phyloP scores from a whole-genome alignment of 164 flowering plant genomes.

The Paratinospora sagittata region DNA sequence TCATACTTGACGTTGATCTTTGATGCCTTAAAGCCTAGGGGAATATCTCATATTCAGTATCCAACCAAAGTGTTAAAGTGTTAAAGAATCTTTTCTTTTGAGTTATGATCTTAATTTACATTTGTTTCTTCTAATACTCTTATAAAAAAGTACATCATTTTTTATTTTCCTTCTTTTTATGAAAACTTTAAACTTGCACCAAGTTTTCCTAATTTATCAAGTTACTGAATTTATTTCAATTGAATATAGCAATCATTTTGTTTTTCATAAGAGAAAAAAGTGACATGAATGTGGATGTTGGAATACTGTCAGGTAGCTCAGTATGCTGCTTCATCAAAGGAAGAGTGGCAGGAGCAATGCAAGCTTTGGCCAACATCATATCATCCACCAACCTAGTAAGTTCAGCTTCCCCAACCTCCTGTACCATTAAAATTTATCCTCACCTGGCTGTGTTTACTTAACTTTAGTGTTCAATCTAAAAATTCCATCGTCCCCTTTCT shows the following conservation, averaged over 20 bases:
- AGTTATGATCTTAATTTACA: not conserved
- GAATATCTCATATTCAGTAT: not conserved
- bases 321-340: conserved; percentile 73
- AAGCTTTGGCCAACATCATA: conserved; percentile 91
- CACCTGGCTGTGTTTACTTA: too few species aligned
- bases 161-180: not conserved
- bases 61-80: not conserved
- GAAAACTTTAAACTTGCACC: not conserved
- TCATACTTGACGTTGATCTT: not conserved
- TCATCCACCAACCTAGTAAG: conserved; percentile 91
- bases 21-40: too few species aligned
- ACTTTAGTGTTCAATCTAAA: too few species aligned
- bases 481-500: too few species aligned
- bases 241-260: not conserved
- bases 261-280: not conserved
- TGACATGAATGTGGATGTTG: not conserved
- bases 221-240: not conserved
- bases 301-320: conserved; percentile 49
- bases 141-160: not conserved
- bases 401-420: not conserved
- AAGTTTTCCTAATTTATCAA: not conserved
- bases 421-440: too few species aligned
- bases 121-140: too few species aligned
- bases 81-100: not conserved
- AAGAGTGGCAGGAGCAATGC: conserved; percentile 93